Evolutionary conservation across 257 asterid species (phyloP).

Genomic region (Plectranthus barbatus): DNA sequence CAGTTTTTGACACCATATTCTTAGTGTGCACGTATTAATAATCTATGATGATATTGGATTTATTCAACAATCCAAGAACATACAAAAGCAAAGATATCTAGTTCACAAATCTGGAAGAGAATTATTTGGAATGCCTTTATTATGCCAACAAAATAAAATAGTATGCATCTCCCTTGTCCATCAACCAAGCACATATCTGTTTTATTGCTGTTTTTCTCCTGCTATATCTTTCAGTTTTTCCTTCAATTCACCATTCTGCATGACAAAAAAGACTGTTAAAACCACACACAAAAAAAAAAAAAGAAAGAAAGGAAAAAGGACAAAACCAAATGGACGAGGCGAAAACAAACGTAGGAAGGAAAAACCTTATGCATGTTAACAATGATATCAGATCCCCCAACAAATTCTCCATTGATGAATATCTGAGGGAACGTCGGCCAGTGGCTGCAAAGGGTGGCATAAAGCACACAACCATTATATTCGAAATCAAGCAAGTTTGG

Average conservation of each 20-base stretch:
- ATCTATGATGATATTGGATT: no score
- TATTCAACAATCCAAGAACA: neutral
- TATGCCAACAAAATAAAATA: neutral
- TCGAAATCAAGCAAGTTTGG: neutral
- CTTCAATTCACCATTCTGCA: slow-evolving; percentile 76
- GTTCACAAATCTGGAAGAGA: neutral
- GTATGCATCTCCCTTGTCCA: neutral
- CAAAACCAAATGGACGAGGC: neutral
- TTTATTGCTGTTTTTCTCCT: slow-evolving; percentile 23
- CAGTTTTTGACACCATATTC: no score
- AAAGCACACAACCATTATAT: neutral
- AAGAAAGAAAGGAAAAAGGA: neutral
- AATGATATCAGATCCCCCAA: slow-evolving; percentile 97
- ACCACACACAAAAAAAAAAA: neutral
- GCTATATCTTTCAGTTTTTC: slow-evolving; percentile 43
- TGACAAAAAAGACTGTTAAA: slow-evolving; percentile 9
- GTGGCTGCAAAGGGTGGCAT: slow-evolving; percentile 45
- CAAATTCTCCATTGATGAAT: slow-evolving; percentile 83
- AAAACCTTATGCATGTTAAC: slow-evolving; percentile 89
- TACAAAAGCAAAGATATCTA: neutral
- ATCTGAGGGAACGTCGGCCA: slow-evolving; percentile 99
- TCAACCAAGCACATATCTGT: slow-evolving; percentile 9
- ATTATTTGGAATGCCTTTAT: neutral
- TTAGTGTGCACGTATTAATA: no score
- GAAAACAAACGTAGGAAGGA: neutral